These are phyloP conservation scores for Naganishia antarctica DNA, from an alignment of 768 basidiomycete genomes.

Conservation along the genomic window DNA sequence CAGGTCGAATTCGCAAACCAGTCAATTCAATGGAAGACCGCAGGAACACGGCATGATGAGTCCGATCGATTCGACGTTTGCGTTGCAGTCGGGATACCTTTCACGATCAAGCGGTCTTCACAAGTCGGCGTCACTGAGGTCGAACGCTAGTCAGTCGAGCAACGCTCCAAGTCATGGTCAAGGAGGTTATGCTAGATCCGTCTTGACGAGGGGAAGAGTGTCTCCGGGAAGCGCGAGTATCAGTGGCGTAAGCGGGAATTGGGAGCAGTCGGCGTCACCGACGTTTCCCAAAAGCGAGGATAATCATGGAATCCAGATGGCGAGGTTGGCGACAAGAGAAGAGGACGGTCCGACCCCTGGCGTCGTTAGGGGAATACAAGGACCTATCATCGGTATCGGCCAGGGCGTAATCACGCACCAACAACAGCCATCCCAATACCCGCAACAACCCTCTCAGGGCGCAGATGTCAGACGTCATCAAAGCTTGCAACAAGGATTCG, in stretches of 20 bases:
- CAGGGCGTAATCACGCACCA: background rate
- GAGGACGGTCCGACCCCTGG: background rate
- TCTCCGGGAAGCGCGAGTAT: too few relatives aligned
- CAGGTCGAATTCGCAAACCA: too few relatives aligned
- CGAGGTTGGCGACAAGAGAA: background rate
- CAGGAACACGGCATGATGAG: too few relatives aligned
- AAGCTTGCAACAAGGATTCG: slow-evolving; percentile 25
- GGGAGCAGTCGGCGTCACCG: slow-evolving; percentile 14
- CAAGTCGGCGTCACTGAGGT: slow-evolving; percentile 32
- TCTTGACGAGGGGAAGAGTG: background rate
- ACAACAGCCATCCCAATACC: background rate
- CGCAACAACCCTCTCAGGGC: slow-evolving; percentile 3
- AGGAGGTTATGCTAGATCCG: background rate
- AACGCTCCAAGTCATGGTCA: slow-evolving; percentile 28
- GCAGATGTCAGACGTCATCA: slow-evolving; percentile 24
- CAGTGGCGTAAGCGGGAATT: background rate
- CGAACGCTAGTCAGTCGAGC: slow-evolving; percentile 39
- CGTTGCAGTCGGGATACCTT: too few relatives aligned
- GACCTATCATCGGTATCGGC: background rate
- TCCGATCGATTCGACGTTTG: too few relatives aligned
- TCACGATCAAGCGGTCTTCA: background rate
- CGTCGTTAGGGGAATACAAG: background rate
- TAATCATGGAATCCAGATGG: slow-evolving; percentile 33
- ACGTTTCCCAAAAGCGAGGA: slow-evolving; percentile 22
- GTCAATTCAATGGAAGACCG: too few relatives aligned